Evolutionary conservation across 2,329 filamentous ascomycete species (phyloP).

Genomic region (Cladophialophora bantiana): DNA sequence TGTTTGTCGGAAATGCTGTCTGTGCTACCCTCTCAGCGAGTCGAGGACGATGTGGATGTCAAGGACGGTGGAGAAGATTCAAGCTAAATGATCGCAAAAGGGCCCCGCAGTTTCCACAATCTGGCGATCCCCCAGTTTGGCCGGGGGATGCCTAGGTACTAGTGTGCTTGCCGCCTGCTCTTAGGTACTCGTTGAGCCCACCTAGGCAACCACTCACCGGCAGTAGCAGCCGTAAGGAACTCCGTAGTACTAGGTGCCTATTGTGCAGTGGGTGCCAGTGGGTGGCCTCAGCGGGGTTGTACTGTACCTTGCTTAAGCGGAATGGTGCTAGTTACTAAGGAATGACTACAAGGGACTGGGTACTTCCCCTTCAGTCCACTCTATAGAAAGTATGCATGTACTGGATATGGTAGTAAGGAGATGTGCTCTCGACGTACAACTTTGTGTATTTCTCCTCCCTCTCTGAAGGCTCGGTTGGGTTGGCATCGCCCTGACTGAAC

Average conservation of each 20-base stretch:
- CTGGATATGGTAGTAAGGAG: no score
- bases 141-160: background rate
- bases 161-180: background rate
- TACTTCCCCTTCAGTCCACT: background rate
- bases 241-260: no score
- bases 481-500: no score
- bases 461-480: no score
- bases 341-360: background rate
- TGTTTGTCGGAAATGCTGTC: background rate
- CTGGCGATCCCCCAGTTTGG: background rate
- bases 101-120: background rate
- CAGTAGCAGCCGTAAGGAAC: no score
- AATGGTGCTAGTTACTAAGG: background rate
- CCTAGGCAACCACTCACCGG: background rate
- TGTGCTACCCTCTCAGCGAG: background rate
- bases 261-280: background rate
- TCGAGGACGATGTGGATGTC: no score
- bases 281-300: background rate
- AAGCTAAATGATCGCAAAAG: background rate
- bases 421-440: no score
- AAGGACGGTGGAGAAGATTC: background rate
- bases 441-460: no score
- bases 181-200: background rate
- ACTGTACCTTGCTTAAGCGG: background rate
- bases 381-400: no score